Percentiles rank a stretch among this genome's conserved stretches.
Conservation (phyloP, 1,284 basidiomycete species). For the Agaricales sp. region DNA sequence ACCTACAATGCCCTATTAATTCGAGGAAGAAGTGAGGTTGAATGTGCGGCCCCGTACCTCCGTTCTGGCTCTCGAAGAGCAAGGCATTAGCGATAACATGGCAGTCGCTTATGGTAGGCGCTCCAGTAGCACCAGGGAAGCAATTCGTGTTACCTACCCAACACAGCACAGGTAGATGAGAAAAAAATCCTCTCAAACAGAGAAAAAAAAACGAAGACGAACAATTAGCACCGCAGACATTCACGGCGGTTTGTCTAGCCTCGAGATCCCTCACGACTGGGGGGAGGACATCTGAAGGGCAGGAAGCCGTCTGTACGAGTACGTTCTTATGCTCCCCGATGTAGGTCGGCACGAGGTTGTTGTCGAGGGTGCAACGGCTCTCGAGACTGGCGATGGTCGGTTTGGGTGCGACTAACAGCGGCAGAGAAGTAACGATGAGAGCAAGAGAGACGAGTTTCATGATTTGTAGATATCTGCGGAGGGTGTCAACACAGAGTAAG, state of each 20-base stretch:
- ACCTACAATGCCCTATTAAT: slow-evolving; percentile 14
- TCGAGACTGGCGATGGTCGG: too few species aligned
- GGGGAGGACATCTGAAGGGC: slow-evolving; percentile 23
- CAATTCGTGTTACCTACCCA: slow-evolving; percentile 29
- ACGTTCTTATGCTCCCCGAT: slow-evolving; percentile 12
- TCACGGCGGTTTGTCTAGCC: slow-evolving; percentile 14
- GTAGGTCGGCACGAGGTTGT: slow-evolving; percentile 5
- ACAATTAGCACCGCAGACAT: slow-evolving; percentile 34
- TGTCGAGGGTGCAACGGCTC: background rate
- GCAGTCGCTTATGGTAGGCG: slow-evolving; percentile 35
- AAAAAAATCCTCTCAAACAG: background rate
- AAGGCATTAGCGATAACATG: slow-evolving; percentile 36
- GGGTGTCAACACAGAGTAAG: too few species aligned
- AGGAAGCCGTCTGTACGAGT: slow-evolving; percentile 15
- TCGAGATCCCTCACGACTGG: slow-evolving; percentile 8
- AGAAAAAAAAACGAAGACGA: slow-evolving; percentile 6
- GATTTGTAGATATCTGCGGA: too few species aligned
- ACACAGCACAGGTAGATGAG: slow-evolving; percentile 1
- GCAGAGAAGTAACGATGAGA: background rate
- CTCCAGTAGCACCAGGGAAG: slow-evolving; percentile 31
- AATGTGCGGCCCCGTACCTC: slow-evolving; percentile 17
- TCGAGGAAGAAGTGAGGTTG: background rate
- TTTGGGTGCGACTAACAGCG: too few species aligned
- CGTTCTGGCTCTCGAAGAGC: slow-evolving; percentile 33
- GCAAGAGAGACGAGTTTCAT: background rate